Evolutionary conservation across 192 early-diverging fungal genomes (phyloP), one percentile per base, ranked within the genome.

Genomic region (Gryganskiella cystojenkinii): DNA sequence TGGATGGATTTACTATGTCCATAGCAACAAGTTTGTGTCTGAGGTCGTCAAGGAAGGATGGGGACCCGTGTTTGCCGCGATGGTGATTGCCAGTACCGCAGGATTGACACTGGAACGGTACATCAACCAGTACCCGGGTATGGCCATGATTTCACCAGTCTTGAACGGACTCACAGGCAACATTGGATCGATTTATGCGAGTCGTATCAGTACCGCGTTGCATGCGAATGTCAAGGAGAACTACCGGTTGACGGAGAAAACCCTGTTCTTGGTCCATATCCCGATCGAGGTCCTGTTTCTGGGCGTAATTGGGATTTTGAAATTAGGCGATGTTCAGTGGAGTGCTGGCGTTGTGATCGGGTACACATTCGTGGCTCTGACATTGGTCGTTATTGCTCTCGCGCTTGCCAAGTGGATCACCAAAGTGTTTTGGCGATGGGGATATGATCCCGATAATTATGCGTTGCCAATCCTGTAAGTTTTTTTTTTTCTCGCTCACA

Each of bases 391-490:
- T 10, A 61, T 85, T 8, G 73, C 91, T 4, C 69, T 93, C 20
- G 57, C 70, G 3, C 65, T 94, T 49, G 89, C 85, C 9, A 86
- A 87, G 46, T 65, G 78, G 15, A 85, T 88, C 63, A 92, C 91
- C 30, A 53, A 62, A 3, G 44, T 70, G 25, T 83, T 90, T 42
- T 94, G 92, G 92, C 55, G 80, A 25, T 80, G 83, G 27, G 82
- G 86, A 19, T 92, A 94, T 56, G 91, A 94, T 58, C 92, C 91
- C 17, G 92, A 94, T 47, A 92, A 94, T 65, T 94, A 90, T 80
- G 86, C 82, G 0, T 50, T 89, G 24, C 87, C 87, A 7, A 87
- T 87, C 58, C 51, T 89, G 87, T 89, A 84, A 87, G 87, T 82
- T 30, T 25, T 45, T 61, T 34, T 4, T 31, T 40, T 7, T 8